Conservation (phyloP, 192 early-diverging fungal species). For the Coemansia sp. region DNA sequence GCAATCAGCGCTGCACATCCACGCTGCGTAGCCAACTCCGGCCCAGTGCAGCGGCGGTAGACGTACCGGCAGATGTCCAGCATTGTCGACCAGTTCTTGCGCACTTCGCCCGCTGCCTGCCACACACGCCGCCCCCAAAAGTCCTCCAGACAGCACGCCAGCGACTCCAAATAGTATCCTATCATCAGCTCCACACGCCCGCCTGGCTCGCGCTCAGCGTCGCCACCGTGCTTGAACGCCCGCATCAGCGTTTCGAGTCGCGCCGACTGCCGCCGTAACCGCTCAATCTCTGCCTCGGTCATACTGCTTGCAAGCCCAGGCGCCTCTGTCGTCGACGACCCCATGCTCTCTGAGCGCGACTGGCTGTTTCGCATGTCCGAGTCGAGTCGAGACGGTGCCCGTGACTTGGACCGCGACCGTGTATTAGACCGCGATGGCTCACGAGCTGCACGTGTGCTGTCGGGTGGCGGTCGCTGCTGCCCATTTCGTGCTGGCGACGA, state of each 20-base stretch:
- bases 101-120: constrained; percentile 20
- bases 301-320: constrained; percentile 4
- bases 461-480: background rate
- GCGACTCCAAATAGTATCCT: constrained; percentile 45
- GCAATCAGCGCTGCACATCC: constrained; percentile 35
- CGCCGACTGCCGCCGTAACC: constrained; percentile 24
- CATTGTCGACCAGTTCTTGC: constrained; percentile 45
- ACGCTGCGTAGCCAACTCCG: constrained; percentile 18
- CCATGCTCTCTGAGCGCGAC: background rate
- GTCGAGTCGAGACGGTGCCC: background rate
- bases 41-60: constrained; percentile 16
- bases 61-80: constrained; percentile 37
- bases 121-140: constrained; percentile 40
- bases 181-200: constrained; percentile 32
- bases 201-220: constrained; percentile 28
- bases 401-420: constrained; percentile 5
- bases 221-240: constrained; percentile 41
- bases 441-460: background rate
- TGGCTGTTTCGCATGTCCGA: background rate
- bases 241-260: constrained; percentile 35
- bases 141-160: constrained; percentile 46
- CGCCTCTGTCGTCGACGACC: background rate
- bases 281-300: constrained; percentile 21
- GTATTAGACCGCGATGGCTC: background rate
- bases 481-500: too few species aligned